Conservation (phyloP, 306 rosid genomes). For the Fagus sylvatica region DNA sequence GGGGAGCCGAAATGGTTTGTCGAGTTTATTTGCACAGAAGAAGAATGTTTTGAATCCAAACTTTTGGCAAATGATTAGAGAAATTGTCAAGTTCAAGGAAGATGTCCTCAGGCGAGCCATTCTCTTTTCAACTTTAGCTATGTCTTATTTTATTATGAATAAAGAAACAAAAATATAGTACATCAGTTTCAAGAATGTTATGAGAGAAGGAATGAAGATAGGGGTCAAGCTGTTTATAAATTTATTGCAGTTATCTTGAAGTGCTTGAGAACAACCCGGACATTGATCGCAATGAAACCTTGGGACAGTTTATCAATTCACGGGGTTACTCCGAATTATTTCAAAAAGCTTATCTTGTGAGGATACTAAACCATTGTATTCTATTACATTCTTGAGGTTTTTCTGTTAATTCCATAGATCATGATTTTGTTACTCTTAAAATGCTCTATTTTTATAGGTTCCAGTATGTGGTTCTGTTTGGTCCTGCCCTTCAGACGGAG, state of each 20-base stretch:
- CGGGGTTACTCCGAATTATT: slow-evolving; percentile 78
- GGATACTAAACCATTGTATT: slow-evolving; percentile 4
- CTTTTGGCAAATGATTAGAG: slow-evolving; percentile 83
- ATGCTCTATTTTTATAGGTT: slow-evolving; percentile 37
- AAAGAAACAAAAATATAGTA: background rate
- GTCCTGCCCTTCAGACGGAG: slow-evolving; percentile 80
- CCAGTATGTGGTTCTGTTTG: slow-evolving; percentile 92
- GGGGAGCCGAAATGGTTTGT: slow-evolving; percentile 82
- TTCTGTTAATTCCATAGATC: background rate
- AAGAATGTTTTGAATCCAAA: slow-evolving; percentile 60
- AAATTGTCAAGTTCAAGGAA: slow-evolving; percentile 69
- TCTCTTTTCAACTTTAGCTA: background rate
- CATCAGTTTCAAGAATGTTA: background rate
- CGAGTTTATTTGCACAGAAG: slow-evolving; percentile 82
- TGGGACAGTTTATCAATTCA: slow-evolving; percentile 68
- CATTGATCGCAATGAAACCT: slow-evolving; percentile 67
- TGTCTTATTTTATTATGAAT: background rate
- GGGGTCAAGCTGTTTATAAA: background rate
- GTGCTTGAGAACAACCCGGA: slow-evolving; percentile 65
- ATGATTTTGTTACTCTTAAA: background rate
- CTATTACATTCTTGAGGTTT: background rate
- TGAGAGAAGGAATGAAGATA: background rate
- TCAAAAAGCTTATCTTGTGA: slow-evolving; percentile 81
- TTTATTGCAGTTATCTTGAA: slow-evolving; percentile 66
- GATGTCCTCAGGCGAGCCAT: slow-evolving; percentile 61